A percentile compares a stretch with the other conserved stretches of the same genome.
Conservation (phyloP, 108 stramenopile genomes). For the Cyclotella distinguenda region DNA sequence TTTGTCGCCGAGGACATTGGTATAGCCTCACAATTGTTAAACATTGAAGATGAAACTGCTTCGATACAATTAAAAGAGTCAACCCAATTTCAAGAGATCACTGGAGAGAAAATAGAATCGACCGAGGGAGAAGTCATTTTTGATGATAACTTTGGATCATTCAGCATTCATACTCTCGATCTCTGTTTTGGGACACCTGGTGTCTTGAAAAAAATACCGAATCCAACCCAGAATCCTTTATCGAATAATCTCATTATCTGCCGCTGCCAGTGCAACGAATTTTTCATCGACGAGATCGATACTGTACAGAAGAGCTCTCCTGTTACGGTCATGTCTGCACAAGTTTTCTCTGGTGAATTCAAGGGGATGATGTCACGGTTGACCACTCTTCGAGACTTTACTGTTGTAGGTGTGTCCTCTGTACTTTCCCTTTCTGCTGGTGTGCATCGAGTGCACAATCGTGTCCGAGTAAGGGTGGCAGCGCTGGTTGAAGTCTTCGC, state of each 20-base stretch:
- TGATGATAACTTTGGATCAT: constrained; percentile 23
- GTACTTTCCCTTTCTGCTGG: constrained; percentile 65
- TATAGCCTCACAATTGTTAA: neutral
- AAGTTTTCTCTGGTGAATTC: constrained; percentile 57
- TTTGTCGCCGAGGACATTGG: neutral
- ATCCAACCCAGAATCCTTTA: constrained; percentile 64
- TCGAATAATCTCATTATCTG: constrained; percentile 72
- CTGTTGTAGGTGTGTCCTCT: constrained; percentile 48
- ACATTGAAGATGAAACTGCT: neutral
- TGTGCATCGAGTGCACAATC: constrained; percentile 56
- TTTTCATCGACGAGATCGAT: constrained; percentile 54
- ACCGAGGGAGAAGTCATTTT: constrained; percentile 3
- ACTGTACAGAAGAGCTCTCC: constrained; percentile 1
- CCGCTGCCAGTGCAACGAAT: constrained; percentile 24
- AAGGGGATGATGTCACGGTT: constrained; percentile 46
- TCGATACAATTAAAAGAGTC: too few relatives aligned
- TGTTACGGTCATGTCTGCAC: constrained; percentile 42
- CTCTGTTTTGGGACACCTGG: constrained; percentile 3
- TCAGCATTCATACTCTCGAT: constrained; percentile 16
- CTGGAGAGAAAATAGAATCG: constrained; percentile 4
- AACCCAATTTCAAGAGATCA: too few relatives aligned
- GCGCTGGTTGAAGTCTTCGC: constrained; percentile 56
- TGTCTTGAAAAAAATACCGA: constrained; percentile 10
- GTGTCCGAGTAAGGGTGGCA: constrained; percentile 62
- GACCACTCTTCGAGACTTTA: constrained; percentile 33